These are phyloP conservation scores for Coemansia sp. DNA, from an alignment of 192 early-diverging fungal species.

Conservation along the genomic window DNA sequence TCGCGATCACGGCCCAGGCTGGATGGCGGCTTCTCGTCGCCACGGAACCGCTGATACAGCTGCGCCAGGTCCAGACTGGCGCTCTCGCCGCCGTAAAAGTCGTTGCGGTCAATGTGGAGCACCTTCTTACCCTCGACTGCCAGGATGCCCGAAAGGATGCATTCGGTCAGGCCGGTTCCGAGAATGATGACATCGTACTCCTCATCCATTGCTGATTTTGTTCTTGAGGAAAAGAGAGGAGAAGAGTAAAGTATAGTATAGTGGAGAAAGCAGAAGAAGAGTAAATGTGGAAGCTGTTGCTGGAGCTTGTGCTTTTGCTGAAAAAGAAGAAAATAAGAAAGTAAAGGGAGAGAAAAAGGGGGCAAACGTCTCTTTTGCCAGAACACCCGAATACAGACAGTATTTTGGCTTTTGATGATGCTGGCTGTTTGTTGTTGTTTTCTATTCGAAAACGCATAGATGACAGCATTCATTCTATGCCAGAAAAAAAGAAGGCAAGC, in stretches of 20 bases:
- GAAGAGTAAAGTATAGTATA: not conserved
- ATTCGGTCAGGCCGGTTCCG: conserved; percentile 88
- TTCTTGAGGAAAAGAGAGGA: not conserved
- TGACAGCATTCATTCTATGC: no score
- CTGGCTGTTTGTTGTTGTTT: no score
- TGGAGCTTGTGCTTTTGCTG: not conserved
- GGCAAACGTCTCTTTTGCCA: no score
- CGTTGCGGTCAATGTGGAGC: conserved; percentile 90
- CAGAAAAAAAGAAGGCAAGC: not conserved
- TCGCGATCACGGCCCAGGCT: conserved; percentile 76
- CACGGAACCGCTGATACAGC: conserved; percentile 75
- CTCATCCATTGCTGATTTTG: conserved; percentile 66
- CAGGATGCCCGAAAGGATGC: conserved; percentile 83
- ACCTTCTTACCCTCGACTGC: conserved; percentile 92
- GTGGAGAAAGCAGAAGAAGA: not conserved
- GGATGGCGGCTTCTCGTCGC: conserved; percentile 52
- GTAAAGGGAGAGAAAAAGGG: not conserved
- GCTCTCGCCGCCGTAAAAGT: conserved; percentile 98
- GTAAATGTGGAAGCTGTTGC: not conserved
- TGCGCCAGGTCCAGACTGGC: conserved; percentile 96
- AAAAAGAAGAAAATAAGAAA: conserved; percentile 5
- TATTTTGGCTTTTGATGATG: no score
- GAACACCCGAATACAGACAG: no score
- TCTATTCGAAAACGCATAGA: no score
- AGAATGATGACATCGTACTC: conserved; percentile 87